Percentiles rank a stretch among this genome's conserved stretches.
Conservation (phyloP, 2,329 filamentous ascomycete species). For the Fusarium pininemorale region DNA sequence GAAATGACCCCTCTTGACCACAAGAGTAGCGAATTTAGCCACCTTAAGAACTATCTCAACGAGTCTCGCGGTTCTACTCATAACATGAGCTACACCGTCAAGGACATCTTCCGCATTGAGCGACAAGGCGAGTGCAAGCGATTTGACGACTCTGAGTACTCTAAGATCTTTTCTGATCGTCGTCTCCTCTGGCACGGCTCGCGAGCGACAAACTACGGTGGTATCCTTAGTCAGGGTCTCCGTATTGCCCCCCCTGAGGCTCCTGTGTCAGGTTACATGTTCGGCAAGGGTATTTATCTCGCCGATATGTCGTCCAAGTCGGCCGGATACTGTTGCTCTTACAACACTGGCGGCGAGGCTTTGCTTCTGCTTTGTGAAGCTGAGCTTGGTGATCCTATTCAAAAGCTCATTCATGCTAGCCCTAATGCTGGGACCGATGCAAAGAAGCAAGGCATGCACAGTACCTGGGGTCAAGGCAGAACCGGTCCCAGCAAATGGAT, state of each 20-base stretch:
- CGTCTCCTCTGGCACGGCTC: constrained; percentile 90
- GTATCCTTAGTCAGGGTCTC: constrained; percentile 86
- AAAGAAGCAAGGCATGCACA: constrained; percentile 65
- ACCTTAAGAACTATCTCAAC: constrained; percentile 73
- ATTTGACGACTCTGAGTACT: constrained; percentile 67
- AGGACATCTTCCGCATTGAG: constrained; percentile 85
- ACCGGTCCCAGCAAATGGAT: constrained; percentile 77
- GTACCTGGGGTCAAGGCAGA: constrained; percentile 75
- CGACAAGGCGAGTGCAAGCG: constrained; percentile 76
- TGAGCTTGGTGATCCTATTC: constrained; percentile 76
- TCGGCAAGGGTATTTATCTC: constrained; percentile 89
- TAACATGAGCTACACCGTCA: constrained; percentile 64
- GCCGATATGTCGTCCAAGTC: constrained; percentile 88
- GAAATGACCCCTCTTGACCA: constrained; percentile 78
- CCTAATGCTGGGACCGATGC: constrained; percentile 73
- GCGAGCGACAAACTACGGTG: constrained; percentile 83
- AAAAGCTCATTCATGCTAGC: constrained; percentile 65
- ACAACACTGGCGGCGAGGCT: constrained; percentile 72
- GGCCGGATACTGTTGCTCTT: constrained; percentile 76
- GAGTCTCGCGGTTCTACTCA: constrained; percentile 76
- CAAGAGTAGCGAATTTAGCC: constrained; percentile 68
- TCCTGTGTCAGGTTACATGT: constrained; percentile 84
- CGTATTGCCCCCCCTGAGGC: constrained; percentile 90
- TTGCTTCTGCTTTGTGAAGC: constrained; percentile 86
- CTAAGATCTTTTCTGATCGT: constrained; percentile 68